phyloP scores from a whole-genome alignment of 192 early-diverging fungal genomes.

The Coemansia sp. region DNA sequence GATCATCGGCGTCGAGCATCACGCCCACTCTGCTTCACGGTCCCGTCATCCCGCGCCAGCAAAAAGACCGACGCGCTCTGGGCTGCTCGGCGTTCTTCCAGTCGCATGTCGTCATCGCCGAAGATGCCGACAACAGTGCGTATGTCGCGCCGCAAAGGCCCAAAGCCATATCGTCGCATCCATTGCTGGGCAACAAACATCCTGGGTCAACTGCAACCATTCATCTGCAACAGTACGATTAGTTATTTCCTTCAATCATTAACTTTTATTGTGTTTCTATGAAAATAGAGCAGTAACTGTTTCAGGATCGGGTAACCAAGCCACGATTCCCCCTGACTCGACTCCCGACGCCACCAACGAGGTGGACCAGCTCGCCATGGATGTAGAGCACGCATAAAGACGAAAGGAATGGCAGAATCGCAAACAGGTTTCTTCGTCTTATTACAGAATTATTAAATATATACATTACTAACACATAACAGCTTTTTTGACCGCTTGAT shows the following conservation, averaged over 20 bases:
- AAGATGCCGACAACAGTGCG: neutral
- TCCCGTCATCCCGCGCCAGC: constrained; percentile 32
- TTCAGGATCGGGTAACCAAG: too few species aligned
- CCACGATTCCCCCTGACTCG: too few species aligned
- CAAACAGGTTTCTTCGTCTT: too few species aligned
- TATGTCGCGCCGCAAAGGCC: neutral
- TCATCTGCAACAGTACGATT: constrained; percentile 26
- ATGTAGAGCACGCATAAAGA: too few species aligned
- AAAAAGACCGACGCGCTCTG: constrained; percentile 12
- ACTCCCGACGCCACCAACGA: too few species aligned
- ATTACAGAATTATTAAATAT: too few species aligned
- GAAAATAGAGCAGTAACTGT: too few species aligned
- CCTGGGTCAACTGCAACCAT: constrained; percentile 31
- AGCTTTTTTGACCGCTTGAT: too few species aligned
- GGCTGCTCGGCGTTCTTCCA: constrained; percentile 14
- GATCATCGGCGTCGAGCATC: constrained; percentile 16
- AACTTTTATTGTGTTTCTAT: too few species aligned
- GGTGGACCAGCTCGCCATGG: too few species aligned
- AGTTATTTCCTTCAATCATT: neutral
- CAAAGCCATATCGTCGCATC: neutral
- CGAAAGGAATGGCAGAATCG: too few species aligned
- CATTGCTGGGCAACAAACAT: constrained; percentile 1
- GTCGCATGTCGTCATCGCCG: constrained; percentile 24
- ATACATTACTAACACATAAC: too few species aligned
- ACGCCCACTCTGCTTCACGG: constrained; percentile 27